Base-by-base conservation (phyloP, 208 protist species). In the Leishmania martiniquensis region DNA sequence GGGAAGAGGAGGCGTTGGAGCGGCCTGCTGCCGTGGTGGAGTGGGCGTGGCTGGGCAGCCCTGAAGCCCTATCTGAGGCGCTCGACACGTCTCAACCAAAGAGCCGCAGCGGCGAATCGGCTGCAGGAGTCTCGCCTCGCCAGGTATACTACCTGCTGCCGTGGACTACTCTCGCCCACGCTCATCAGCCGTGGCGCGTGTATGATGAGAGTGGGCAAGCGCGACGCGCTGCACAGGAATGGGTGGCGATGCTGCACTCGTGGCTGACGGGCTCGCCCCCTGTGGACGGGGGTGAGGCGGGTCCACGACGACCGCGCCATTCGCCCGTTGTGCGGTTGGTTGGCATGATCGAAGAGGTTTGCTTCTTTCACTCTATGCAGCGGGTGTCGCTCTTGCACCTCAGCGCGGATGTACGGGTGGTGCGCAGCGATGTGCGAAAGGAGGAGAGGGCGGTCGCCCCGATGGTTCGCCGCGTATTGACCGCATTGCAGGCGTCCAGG, bases 131-230 rank as follows among this genome's bases (percentile, higher is more conserved):
- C 9, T 15, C 17, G 39, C 42, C 25, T n/a, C 22, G 17, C 37
- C 65, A 51, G 39, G 39, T 45, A 51, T 63, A 59, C 52, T 88
- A 89, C 39, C 81, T 97, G 17, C 78, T 97, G 49, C 94, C 94
- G 52, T 97, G 91, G 90, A 91, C 82, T 13, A 92, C 92, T 20
- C 70, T 93, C 37, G 91, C 89, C 12, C 57, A 77, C 22, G 87
- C 85, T 45, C 86, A 87, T 42, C 89, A 95, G 72, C 89, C 86
- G 7, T 72, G 93, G 29, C 87, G 92, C 25, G 68, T 97, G n/a
- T 97, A 97, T 70, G 94, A 97, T 78, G 94, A 97, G 77, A 90
- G 92, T 68, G 86, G 87, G 7, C 84, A 92, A 63, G 91, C 90
- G 39, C 76, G 71, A 25, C 42, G 77, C 47, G 86, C 85, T 0